phyloP scores from a whole-genome alignment of 78 protist genomes.

The Chrysochromulina tobinii region DNA sequence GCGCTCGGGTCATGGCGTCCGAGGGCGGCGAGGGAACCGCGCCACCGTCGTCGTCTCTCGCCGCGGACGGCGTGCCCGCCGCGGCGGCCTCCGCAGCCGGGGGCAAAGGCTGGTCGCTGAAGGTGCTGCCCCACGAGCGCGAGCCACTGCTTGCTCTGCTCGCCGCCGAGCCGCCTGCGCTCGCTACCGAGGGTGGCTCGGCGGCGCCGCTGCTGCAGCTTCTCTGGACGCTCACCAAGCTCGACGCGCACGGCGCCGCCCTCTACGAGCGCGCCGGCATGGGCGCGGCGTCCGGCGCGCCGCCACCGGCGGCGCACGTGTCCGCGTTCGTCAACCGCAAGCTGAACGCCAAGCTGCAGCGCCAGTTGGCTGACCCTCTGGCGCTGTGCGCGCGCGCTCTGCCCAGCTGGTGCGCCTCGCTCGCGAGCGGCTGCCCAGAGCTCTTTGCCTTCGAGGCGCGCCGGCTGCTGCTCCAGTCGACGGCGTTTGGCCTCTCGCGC shows the following conservation, averaged over 20 bases:
- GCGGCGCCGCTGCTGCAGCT: neutral
- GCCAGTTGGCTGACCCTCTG: conserved; percentile 83
- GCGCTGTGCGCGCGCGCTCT: conserved; percentile 66
- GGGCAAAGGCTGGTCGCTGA: neutral
- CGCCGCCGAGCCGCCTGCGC: neutral
- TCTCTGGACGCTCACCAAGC: neutral
- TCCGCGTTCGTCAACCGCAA: conserved; percentile 53
- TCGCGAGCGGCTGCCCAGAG: conserved; percentile 41
- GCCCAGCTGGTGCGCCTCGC: conserved; percentile 70
- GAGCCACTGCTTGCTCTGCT: neutral
- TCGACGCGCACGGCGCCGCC: neutral
- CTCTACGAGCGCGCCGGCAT: neutral
- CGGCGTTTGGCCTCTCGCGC: conserved; percentile 76
- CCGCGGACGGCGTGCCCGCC: no score
- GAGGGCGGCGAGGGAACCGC: no score
- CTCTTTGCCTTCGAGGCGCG: conserved; percentile 67
- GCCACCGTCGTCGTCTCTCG: no score
- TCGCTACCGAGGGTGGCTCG: neutral
- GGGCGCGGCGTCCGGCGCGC: neutral
- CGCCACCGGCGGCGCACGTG: neutral
- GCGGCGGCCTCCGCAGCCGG: no score
- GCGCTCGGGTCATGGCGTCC: no score
- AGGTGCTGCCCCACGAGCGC: neutral
- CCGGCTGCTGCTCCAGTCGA: conserved; percentile 58
- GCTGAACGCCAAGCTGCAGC: conserved; percentile 70